Base-by-base conservation (phyloP, 2,329 filamentous ascomycete species). In the Fusarium beomiforme region DNA sequence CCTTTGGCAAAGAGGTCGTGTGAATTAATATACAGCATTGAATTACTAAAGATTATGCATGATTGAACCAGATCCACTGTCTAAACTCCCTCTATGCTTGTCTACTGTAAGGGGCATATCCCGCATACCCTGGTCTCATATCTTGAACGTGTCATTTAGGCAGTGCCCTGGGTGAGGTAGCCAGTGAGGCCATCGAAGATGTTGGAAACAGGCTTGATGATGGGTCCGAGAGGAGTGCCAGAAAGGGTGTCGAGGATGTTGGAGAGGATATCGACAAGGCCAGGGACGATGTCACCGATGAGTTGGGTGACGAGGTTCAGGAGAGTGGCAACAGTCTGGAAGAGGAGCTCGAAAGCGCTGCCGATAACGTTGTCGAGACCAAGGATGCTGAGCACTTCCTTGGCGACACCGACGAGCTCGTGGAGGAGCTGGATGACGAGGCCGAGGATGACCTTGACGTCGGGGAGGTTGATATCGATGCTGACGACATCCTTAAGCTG, bases 231-330 rank as follows among this genome's bases (percentile, higher is more conserved):
- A 4, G 58, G 4, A 21, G 58, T 70, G n/a, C 61, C 49, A 21
- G 57, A 21, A 13, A 70, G 47, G 14, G 67, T 61, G 26, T 33
- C 8, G 19, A 70, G 67, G n/a, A 70, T 31, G 46, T 55, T 55
- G 26, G 37, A 36, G 17, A 70, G 44, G 19, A 66, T 58, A 6
- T 70, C 47, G 16, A 70, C 47, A 12, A 70, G 42, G 8, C 60
- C 66, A 12, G 67, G 67, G 14, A 70, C 37, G 9, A 70, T 70
- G 29, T 67, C 67, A 24, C 66, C 67, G 19, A 70, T 26, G 5
- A 70, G 67, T 19, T 55, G 31, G 17, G 59, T 66, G 6, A 70
- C 21, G 16, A 70, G 53, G 16, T 8, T 8, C 12, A 70, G 55
- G 26, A 70, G 66, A 8, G 43, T 67, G 36, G 43, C 67, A 3